phyloP scores from a whole-genome alignment of 192 early-diverging fungal genomes.

The Spizellomyces sp. region DNA sequence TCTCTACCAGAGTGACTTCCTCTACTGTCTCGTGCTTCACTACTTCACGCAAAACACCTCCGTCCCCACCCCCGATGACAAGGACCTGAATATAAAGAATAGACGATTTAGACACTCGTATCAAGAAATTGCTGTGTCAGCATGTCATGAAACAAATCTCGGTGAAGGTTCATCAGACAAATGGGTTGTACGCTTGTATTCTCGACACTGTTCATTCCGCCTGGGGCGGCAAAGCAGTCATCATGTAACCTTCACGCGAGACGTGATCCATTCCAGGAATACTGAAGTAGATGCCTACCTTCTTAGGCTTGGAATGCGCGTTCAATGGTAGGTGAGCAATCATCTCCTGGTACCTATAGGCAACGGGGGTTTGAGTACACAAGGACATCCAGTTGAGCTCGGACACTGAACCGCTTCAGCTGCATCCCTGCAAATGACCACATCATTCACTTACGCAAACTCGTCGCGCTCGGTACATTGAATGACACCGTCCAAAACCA shows the following conservation, averaged over 20 bases:
- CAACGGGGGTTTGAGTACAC: neutral
- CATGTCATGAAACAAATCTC: neutral
- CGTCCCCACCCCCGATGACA: constrained; percentile 99
- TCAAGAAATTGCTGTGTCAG: too few relatives aligned
- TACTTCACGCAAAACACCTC: constrained; percentile 96
- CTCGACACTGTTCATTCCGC: constrained; percentile 50
- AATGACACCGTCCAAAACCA: constrained; percentile 97
- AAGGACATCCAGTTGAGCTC: too few relatives aligned
- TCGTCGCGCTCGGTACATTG: constrained; percentile 99
- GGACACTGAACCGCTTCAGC: too few relatives aligned
- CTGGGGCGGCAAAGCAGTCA: constrained; percentile 68
- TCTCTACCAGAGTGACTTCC: constrained; percentile 92
- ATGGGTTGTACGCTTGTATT: constrained; percentile 45
- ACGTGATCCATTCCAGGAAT: too few relatives aligned
- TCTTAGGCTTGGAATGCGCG: constrained; percentile 91
- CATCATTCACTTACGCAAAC: constrained; percentile 73
- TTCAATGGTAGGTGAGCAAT: constrained; percentile 96
- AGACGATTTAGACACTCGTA: too few relatives aligned
- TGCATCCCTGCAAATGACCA: neutral
- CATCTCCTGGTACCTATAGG: constrained; percentile 94
- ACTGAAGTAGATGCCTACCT: constrained; percentile 52
- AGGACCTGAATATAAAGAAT: constrained; percentile 63
- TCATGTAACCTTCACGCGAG: constrained; percentile 23
- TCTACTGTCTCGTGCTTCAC: constrained; percentile 96
- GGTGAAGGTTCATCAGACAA: constrained; percentile 35